Evolutionary conservation across 352 stramenopile species (phyloP), one percentile per base, ranked within the genome.

Genomic region (Saprolegnia diclina): DNA sequence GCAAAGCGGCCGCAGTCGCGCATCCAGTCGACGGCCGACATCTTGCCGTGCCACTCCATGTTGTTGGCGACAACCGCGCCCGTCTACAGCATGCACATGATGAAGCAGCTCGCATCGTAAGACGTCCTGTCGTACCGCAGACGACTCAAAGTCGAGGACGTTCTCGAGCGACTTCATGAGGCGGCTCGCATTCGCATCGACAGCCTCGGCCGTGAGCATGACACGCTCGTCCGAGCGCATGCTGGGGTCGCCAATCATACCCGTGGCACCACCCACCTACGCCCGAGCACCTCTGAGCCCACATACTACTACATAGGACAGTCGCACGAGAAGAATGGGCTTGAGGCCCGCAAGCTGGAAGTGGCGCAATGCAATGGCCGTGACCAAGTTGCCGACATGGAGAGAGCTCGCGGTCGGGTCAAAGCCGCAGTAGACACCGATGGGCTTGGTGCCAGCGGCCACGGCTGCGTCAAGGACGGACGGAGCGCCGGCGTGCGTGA

Each of bases 51-150:
- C 97, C 97, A 99, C 66, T 98, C 94, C 56, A 97, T 86, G 72
- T 99, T 99, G 78, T 99, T 99, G 40, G 98, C 94, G 71, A 99
- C 86, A 44, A 98, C 80, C 13, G 97, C 96, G 61, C 96, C 91
- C 4, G 81, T 97, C 54, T 76, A 61, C 18, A 18, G 80, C 62
- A 21, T 64, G 74, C 64, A n/a, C n/a, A n/a, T n/a, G n/a, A n/a
- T n/a, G n/a, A n/a, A n/a, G n/a, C n/a, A n/a, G n/a, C n/a, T n/a
- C n/a, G n/a, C n/a, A n/a, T n/a, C n/a, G n/a, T n/a, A n/a, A n/a
- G n/a, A n/a, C n/a, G n/a, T n/a, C n/a, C n/a, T n/a, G 19, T 19
- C 50, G 22, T 13, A 69, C 63, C 44, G 62, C 73, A 22, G 85
- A 81, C 54, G 84, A 89, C 70, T 90, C 83, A 78, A 99, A 99